These are phyloP conservation scores for Xylaria sp. DNA, from an alignment of 2,329 filamentous ascomycete species.

Conservation along the genomic window DNA sequence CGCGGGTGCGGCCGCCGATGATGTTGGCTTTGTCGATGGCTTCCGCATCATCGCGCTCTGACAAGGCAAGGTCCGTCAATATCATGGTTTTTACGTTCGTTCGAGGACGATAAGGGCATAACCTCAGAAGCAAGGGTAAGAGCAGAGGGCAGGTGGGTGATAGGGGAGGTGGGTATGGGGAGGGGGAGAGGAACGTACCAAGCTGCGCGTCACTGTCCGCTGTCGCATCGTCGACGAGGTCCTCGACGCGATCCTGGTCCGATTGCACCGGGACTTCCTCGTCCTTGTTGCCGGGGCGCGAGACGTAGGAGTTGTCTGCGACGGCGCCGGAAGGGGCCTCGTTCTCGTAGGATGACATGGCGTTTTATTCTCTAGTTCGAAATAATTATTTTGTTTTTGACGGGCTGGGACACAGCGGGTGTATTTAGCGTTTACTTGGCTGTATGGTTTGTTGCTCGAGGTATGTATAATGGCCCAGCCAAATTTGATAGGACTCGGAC, in stretches of 20 bases:
- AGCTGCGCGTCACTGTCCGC: conserved; percentile 42
- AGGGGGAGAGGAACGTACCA: conserved; percentile 29
- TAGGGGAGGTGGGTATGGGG: background rate
- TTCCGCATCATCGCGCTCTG: conserved; percentile 41
- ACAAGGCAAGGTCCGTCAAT: background rate
- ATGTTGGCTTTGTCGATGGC: conserved; percentile 44
- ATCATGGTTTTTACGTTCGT: background rate
- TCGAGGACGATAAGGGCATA: too few species aligned
- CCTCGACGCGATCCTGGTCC: conserved; percentile 38
- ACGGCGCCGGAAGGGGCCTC: conserved; percentile 28
- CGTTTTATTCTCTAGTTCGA: too few species aligned
- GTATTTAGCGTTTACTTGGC: too few species aligned
- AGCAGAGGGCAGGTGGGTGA: background rate
- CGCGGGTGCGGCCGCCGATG: conserved; percentile 40
- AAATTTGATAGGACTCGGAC: too few species aligned
- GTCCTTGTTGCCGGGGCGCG: conserved; percentile 36
- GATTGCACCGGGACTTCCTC: conserved; percentile 39
- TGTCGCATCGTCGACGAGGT: conserved; percentile 35
- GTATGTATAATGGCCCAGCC: too few species aligned
- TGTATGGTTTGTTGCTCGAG: too few species aligned
- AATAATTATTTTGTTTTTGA: too few species aligned
- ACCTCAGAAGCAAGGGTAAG: too few species aligned
- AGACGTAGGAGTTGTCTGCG: conserved; percentile 39
- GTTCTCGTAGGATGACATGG: conserved; percentile 27
- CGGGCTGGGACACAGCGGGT: too few species aligned